Conservation (phyloP, 1,284 basidiomycete genomes). For the Apiotrichum veenhuisii region DNA sequence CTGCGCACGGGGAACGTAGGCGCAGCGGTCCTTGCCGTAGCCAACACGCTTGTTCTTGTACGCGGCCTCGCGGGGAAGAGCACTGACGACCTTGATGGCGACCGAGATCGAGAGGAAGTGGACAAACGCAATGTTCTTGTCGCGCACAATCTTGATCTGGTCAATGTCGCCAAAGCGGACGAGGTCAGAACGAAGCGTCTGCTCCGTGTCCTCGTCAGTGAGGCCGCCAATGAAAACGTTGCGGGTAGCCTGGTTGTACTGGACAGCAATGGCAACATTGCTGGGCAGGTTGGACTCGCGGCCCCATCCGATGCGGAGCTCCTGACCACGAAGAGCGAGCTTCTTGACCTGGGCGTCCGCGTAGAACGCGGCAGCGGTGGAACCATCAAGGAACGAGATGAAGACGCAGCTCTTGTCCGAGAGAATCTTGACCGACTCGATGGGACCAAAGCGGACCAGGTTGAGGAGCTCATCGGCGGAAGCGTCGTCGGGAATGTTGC, state of each 20-base stretch:
- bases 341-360: slow-evolving; percentile 93
- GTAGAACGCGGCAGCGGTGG: slow-evolving; percentile 88
- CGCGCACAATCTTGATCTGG: slow-evolving; percentile 94
- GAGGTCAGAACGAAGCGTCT: slow-evolving; percentile 76
- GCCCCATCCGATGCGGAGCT: slow-evolving; percentile 94
- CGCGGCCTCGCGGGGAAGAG: slow-evolving; percentile 76
- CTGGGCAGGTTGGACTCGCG: slow-evolving; percentile 82
- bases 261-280: slow-evolving; percentile 77
- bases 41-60: slow-evolving; percentile 94
- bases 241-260: slow-evolving; percentile 81
- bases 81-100: slow-evolving; percentile 89
- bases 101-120: slow-evolving; percentile 90
- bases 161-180: slow-evolving; percentile 90
- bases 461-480: slow-evolving; percentile 96
- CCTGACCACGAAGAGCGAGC: slow-evolving; percentile 80
- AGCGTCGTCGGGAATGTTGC: slow-evolving; percentile 91
- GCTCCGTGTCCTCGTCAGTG: slow-evolving; percentile 81
- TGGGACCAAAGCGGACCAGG: slow-evolving; percentile 94
- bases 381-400: slow-evolving; percentile 89
- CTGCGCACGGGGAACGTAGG: slow-evolving; percentile 61
- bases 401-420: slow-evolving; percentile 98
- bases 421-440: slow-evolving; percentile 91
- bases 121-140: slow-evolving; percentile 96
- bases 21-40: slow-evolving; percentile 89
- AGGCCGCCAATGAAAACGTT: slow-evolving; percentile 92